Conservation (phyloP, 1,139 yeast species). For the Kodamaea derodonti region DNA sequence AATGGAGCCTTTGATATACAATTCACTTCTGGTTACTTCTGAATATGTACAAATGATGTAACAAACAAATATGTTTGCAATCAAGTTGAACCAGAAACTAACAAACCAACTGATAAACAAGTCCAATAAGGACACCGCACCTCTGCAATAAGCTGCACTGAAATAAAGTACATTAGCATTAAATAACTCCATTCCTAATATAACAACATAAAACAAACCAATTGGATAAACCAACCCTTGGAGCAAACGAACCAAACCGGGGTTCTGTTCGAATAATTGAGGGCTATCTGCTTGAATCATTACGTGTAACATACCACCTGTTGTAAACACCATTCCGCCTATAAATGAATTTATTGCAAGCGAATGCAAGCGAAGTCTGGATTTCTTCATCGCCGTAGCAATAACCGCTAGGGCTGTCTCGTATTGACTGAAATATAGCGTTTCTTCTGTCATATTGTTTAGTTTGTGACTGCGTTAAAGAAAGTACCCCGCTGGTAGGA, state of each 20-base stretch:
- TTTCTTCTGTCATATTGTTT: conserved; percentile 16
- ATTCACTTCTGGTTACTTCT: conserved; percentile 37
- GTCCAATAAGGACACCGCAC: conserved; percentile 65
- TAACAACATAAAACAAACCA: conserved; percentile 69
- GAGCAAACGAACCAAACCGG: conserved; percentile 49
- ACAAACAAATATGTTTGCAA: conserved; percentile 59
- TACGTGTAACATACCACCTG: conserved; percentile 71
- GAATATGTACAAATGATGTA: conserved; percentile 59
- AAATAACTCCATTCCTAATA: conserved; percentile 70
- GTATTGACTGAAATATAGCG: conserved; percentile 59
- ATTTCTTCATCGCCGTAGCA: conserved; percentile 79
- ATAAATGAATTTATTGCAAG: conserved; percentile 58
- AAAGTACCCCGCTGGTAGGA: too few species aligned
- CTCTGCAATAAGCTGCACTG: conserved; percentile 61
- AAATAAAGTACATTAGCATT: conserved; percentile 71
- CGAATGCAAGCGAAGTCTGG: conserved; percentile 58
- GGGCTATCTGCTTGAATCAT: conserved; percentile 52
- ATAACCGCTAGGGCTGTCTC: conserved; percentile 80
- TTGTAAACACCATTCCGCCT: conserved; percentile 66
- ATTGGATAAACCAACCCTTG: conserved; percentile 63
- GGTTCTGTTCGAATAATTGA: conserved; percentile 36
- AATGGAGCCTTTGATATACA: conserved; percentile 44
- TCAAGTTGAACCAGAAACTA: conserved; percentile 64
- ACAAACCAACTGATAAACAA: conserved; percentile 63
- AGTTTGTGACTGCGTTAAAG: too few species aligned